These are phyloP conservation scores for Pharus latifolius DNA, from an alignment of 176 grass and related monocot genomes.

Conservation along the genomic window DNA sequence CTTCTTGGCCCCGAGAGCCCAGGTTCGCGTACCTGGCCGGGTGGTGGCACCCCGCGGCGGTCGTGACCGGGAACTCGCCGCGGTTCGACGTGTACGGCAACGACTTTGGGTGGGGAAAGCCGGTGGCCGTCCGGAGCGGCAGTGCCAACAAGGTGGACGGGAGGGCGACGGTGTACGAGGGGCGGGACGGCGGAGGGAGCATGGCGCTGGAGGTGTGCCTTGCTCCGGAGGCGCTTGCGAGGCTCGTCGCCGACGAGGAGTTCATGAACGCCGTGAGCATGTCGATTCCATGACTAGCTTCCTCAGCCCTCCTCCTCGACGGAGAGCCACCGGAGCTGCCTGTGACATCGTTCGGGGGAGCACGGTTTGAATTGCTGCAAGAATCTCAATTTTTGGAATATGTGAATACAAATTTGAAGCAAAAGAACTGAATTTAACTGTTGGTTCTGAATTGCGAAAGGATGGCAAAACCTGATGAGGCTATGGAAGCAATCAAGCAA, in stretches of 20 bases:
- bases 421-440: too few species aligned
- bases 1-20: background rate
- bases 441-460: too few species aligned
- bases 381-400: too few species aligned
- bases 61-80: slow-evolving; percentile 21
- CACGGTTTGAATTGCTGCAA: too few species aligned
- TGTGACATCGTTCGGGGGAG: too few species aligned
- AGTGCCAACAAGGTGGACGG: slow-evolving; percentile 8
- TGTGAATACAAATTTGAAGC: too few species aligned
- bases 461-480: too few species aligned
- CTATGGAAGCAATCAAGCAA: too few species aligned
- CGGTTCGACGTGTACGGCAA: slow-evolving; percentile 24
- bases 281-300: too few species aligned
- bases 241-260: slow-evolving; percentile 5
- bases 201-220: slow-evolving; percentile 9
- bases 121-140: slow-evolving; percentile 15
- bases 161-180: background rate
- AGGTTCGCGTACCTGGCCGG: background rate
- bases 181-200: background rate
- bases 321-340: too few species aligned
- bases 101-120: slow-evolving; percentile 35
- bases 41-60: background rate
- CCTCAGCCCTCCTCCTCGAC: too few species aligned
- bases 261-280: slow-evolving; percentile 11
- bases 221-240: background rate